Base-by-base conservation (phyloP, 163 green algal genomes). In the Picocystis sp. region DNA sequence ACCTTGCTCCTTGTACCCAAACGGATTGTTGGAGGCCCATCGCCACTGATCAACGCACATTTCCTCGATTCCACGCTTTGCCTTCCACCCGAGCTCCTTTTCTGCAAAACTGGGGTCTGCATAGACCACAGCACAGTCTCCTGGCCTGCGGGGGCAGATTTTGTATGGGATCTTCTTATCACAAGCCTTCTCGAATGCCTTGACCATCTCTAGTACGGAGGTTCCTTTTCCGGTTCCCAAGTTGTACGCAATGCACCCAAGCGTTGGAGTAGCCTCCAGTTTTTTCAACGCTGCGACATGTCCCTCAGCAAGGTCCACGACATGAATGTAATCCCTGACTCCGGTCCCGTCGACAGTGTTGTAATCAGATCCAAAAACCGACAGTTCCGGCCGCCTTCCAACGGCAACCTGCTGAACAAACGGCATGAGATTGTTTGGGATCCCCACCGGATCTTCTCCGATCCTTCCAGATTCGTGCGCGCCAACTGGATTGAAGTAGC, bases 361-460 rank as follows among this genome's bases (percentile, higher is more conserved):
- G 76, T 98, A 97, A 67, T 97, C 87, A 33, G 61, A 77, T 43
- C 90, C 90, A 62, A 87, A 98, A 44, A 98, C 87, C 35, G 64
- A 79, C 33, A 97, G 73, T 56, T 80, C 68, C 50, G 75, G 66
- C 21, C 79, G 72, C 55, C 89, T 76, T 10, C 80, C 78, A 35
- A 93, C 73, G 1, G 82, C 87, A n/a, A 95, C 74, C 74, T 94
- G 82, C 64, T 94, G 83, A 24, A 98, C 76, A 74, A 89, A 98
- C 8, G 90, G 90, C 90, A 98, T 96, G 22, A 98, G 75, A 78
- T 98, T 98, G 78, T 95, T 94, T 53, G 92, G 87, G 56, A 97
- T 81, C 60, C 86, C 86, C 23, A 91, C 76, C 22, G 88, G 84
- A 58, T 70, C 58, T 66, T 89, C 82, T 8, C 81, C 81, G 17